Conservation (phyloP, 495 filamentous ascomycete genomes). For the Aspergillus campestris region DNA sequence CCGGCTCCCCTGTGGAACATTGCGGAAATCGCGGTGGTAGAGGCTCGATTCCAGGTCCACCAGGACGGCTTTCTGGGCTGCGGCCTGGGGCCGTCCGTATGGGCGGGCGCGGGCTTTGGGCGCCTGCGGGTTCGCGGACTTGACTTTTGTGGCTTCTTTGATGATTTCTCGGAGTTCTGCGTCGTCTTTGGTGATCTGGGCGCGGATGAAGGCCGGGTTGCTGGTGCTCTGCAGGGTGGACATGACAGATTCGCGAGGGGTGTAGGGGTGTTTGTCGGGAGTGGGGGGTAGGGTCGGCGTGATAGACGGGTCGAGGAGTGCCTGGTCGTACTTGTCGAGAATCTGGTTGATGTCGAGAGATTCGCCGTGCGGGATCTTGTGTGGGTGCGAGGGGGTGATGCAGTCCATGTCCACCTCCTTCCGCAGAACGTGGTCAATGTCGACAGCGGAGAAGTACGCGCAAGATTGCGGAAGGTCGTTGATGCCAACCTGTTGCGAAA, state of each 20-base stretch:
- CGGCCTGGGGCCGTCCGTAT: constrained; percentile 15
- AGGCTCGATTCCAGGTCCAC: constrained; percentile 36
- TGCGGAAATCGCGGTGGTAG: constrained; percentile 26
- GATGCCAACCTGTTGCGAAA: constrained; percentile 92
- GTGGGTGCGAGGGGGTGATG: constrained; percentile 76
- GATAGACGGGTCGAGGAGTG: constrained; percentile 56
- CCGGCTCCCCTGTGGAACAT: constrained; percentile 18
- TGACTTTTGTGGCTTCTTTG: constrained; percentile 37
- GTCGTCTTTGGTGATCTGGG: constrained; percentile 73
- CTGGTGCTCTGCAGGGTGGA: constrained; percentile 45
- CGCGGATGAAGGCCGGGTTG: constrained; percentile 60
- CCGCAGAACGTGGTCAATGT: constrained; percentile 86
- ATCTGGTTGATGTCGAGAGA: constrained; percentile 70
- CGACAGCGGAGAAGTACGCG: constrained; percentile 91
- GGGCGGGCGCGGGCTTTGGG: constrained; percentile 18
- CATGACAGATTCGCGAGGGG: constrained; percentile 72
- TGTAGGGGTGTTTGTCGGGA: constrained; percentile 55
- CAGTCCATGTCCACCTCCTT: constrained; percentile 99
- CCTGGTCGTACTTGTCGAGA: constrained; percentile 55
- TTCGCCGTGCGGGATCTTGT: constrained; percentile 76
- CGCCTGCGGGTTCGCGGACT: constrained; percentile 7
- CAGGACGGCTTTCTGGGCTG: constrained; percentile 39
- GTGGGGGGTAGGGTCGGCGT: constrained; percentile 43
- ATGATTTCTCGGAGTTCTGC: constrained; percentile 67
- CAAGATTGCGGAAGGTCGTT: constrained; percentile 88